A percentile compares a stretch with the other conserved stretches of the same genome.
Evolutionary conservation across 2,329 filamentous ascomycete species (phyloP).

Genomic region (Colletotrichum truncatum): DNA sequence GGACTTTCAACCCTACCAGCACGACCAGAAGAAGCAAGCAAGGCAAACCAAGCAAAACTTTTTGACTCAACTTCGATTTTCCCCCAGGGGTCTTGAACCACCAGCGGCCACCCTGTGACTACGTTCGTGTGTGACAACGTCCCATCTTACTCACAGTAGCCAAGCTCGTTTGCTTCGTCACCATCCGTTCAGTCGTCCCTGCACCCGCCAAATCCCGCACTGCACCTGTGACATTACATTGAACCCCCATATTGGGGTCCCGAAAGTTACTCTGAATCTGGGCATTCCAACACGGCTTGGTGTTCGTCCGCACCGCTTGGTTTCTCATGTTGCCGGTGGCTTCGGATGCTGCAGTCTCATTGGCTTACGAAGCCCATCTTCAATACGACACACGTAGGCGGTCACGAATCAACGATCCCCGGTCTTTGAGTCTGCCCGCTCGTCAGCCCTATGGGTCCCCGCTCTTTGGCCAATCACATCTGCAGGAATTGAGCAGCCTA

Average conservation of each 20-base stretch:
- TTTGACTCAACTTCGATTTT: slow-evolving; percentile 20
- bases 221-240: background rate
- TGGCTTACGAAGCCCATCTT: slow-evolving; percentile 16
- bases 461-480: slow-evolving; percentile 17
- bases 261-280: too few relatives aligned
- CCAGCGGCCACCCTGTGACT: background rate
- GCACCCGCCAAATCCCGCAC: slow-evolving; percentile 1
- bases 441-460: slow-evolving; percentile 24
- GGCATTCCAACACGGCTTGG: background rate
- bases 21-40: slow-evolving; percentile 16
- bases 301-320: background rate
- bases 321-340: background rate
- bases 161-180: slow-evolving; percentile 11
- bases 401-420: slow-evolving; percentile 12
- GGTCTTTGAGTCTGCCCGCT: slow-evolving; percentile 11
- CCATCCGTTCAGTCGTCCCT: background rate
- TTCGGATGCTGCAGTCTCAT: background rate
- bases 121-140: background rate
- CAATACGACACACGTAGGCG: slow-evolving; percentile 16
- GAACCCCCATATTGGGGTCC: slow-evolving; percentile 3
- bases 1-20: too few relatives aligned
- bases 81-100: background rate
- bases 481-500: slow-evolving; percentile 28
- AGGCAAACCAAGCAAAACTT: slow-evolving; percentile 27
- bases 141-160: background rate